Conservation (phyloP, 1,284 basidiomycete genomes). For the Naganishia sp. region DNA sequence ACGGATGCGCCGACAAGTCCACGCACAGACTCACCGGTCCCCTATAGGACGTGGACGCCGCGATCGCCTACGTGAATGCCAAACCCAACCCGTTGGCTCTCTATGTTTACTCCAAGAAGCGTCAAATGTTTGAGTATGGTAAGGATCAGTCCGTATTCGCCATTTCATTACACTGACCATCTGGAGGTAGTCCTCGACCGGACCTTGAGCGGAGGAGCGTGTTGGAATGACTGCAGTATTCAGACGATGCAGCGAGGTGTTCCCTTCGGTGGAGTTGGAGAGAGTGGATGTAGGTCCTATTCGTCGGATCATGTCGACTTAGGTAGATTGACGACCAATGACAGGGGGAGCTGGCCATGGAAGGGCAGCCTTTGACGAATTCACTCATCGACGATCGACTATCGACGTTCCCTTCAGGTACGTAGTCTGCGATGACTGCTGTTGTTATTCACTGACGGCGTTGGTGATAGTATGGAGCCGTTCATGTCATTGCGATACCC, state of each 20-base stretch:
- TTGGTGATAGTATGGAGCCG: conserved; percentile 42
- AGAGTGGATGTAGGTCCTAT: conserved; percentile 47
- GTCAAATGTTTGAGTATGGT: conserved; percentile 45
- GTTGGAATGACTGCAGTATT: conserved; percentile 48
- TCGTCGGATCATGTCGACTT: neutral
- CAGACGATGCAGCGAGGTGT: conserved; percentile 35
- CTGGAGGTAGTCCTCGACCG: conserved; percentile 42
- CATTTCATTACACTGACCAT: neutral
- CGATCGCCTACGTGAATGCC: conserved; percentile 68
- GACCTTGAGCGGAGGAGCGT: conserved; percentile 48
- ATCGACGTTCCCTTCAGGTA: conserved; percentile 47
- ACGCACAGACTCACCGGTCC: neutral
- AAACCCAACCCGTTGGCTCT: conserved; percentile 49
- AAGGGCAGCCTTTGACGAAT: conserved; percentile 49
- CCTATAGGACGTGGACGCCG: conserved; percentile 64
- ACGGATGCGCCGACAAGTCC: neutral
- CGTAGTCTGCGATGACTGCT: conserved; percentile 10
- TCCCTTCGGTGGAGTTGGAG: conserved; percentile 53
- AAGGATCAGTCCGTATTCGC: conserved; percentile 19
- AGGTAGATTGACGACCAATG: neutral
- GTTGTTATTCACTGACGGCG: neutral
- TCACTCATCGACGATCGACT: conserved; percentile 49
- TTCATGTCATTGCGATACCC: conserved; percentile 49
- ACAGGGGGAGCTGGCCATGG: conserved; percentile 52
- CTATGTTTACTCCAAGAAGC: conserved; percentile 49